Conservation (phyloP, 192 early-diverging fungal genomes). For the Umbelopsis vinacea region DNA sequence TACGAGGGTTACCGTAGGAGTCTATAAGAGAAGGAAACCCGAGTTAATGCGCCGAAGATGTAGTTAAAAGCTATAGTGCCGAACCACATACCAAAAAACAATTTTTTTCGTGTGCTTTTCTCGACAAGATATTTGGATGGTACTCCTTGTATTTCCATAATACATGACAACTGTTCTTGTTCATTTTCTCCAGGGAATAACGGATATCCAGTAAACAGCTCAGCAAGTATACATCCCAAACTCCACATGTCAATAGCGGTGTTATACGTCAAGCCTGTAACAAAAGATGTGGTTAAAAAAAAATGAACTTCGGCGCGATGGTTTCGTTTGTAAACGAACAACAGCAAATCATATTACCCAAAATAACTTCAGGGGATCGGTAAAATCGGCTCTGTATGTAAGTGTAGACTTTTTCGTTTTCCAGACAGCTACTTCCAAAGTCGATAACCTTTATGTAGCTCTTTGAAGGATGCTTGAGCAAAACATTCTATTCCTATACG, state of each 20-base stretch:
- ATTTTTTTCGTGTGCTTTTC: constrained; percentile 74
- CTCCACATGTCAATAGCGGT: constrained; percentile 98
- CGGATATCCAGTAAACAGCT: constrained; percentile 89
- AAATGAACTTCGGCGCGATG: no score
- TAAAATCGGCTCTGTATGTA: constrained; percentile 98
- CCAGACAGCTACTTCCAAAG: constrained; percentile 94
- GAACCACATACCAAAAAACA: constrained; percentile 79
- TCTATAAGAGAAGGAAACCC: constrained; percentile 39
- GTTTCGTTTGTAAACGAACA: not conserved
- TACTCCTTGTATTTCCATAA: constrained; percentile 91
- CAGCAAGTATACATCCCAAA: constrained; percentile 93
- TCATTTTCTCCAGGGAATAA: constrained; percentile 98
- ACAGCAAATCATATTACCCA: constrained; percentile 53
- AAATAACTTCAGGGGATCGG: constrained; percentile 95
- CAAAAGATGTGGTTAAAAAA: no score
- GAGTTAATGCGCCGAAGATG: not conserved
- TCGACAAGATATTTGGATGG: constrained; percentile 79
- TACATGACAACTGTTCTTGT: constrained; percentile 92
- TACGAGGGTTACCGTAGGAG: constrained; percentile 56
- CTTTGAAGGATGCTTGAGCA: constrained; percentile 73
- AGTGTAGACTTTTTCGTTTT: constrained; percentile 92
- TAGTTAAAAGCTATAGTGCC: no score
- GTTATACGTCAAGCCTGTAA: constrained; percentile 66
- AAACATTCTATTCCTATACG: constrained; percentile 63
- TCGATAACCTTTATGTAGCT: constrained; percentile 97